A percentile compares a stretch with the other conserved stretches of the same genome.
phyloP scores from a whole-genome alignment of 2,329 filamentous ascomycete species.

The Lizonia empirigonia region DNA sequence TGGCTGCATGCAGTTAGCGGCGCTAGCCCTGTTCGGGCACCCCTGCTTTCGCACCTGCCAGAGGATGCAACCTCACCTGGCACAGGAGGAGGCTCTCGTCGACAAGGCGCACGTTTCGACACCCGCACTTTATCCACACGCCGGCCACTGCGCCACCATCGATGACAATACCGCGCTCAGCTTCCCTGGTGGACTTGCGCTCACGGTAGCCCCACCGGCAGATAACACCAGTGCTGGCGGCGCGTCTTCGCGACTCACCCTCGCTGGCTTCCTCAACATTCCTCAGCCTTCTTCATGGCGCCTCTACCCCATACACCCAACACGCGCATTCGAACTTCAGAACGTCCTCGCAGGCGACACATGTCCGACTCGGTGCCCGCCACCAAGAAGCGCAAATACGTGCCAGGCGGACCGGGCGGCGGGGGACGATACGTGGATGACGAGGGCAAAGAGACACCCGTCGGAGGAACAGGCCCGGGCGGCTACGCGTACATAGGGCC shows the following conservation, averaged over 20 bases:
- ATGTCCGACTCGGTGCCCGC: constrained; percentile 51
- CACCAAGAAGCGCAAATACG: constrained; percentile 64
- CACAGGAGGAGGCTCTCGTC: constrained; percentile 10
- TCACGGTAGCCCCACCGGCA: constrained; percentile 30
- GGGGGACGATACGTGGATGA: constrained; percentile 83
- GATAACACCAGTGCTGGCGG: constrained; percentile 34
- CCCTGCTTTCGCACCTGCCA: constrained; percentile 8
- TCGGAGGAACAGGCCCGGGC: constrained; percentile 56
- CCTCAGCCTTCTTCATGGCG: constrained; percentile 39
- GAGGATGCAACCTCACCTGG: constrained; percentile 23
- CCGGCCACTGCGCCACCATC: constrained; percentile 17
- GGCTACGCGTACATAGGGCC: constrained; percentile 58
- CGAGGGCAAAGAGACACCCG: constrained; percentile 66
- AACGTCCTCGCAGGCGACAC: constrained; percentile 40
- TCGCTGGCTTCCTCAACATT: constrained; percentile 35
- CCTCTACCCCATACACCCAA: constrained; percentile 44
- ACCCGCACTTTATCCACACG: constrained; percentile 23
- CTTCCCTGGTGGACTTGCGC: constrained; percentile 37
- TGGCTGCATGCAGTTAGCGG: neutral
- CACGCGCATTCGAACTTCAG: constrained; percentile 44
- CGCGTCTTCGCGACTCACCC: constrained; percentile 39
- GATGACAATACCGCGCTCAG: constrained; percentile 30
- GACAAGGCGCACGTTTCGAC: constrained; percentile 24
- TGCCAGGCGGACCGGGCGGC: constrained; percentile 84
- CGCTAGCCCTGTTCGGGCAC: constrained; percentile 2